Evolutionary conservation across 2,329 filamentous ascomycete genomes (phyloP), one percentile per base, ranked within the genome.

Genomic region (Diaporthe amygdali): DNA sequence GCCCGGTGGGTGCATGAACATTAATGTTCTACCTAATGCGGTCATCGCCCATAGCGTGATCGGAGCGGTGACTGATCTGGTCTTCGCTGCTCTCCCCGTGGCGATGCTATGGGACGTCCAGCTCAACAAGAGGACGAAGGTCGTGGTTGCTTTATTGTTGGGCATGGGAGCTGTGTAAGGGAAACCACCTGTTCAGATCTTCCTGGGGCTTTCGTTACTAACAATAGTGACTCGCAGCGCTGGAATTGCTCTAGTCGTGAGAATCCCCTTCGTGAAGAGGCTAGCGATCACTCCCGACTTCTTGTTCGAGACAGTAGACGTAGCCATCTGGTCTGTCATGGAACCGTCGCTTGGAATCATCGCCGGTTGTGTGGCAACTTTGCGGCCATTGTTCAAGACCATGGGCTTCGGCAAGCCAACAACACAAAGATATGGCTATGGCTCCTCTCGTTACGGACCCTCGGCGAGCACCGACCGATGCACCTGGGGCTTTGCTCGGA

Each of bases 91-190:
- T 4, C 76, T 89, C 5, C 87, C 88, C 0, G 81, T 88, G 8
- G 82, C 83, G 15, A 82, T 89, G 47, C 79, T 89, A 0, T 88
- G 86, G 84, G 78, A 83, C 25, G 79, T 88, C 44, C 82, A 85
- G 70, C 85, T 89, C 78, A 84, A 83, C 51, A 77, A 76, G 47
- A 79, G 81, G 46, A 85, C 83, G 4, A 88, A 88, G 74, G 66
- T 83, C 7, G 79, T 83, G 20, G 80, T 89, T 34, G 83, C 82
- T 5, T 74, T 83, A 3, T 82, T 90, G 59, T 76, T 89, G 3
- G 81, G 84, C 49, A 83, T 89, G 78, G 87, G 83, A 15, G 82
- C 86, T 71, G 76, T 88, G 85, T 88, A 78, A 77, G 81, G 76
- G 1, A 4, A 5, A 7, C 7, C 7, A 12, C 30, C 1, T 17